Evolutionary conservation across 1,284 basidiomycete genomes (phyloP).

Genomic region (Austroboletus novae-zelandiae): DNA sequence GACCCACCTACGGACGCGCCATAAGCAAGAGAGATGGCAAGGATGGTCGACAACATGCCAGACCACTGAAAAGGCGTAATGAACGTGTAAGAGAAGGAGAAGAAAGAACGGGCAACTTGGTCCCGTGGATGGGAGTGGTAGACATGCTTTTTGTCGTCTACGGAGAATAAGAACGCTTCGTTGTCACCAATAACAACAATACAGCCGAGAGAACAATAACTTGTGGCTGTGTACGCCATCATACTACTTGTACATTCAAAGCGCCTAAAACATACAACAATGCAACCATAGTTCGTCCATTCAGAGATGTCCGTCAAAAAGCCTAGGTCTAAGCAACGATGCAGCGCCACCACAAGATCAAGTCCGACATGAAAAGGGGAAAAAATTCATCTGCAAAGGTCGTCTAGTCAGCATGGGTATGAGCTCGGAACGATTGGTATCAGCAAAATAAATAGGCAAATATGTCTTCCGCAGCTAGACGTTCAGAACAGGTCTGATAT

Average conservation of each 20-base stretch:
- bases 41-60: conserved; percentile 45
- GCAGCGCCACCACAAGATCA: not conserved
- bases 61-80: conserved; percentile 30
- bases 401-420: conserved; percentile 4
- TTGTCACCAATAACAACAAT: conserved; percentile 29
- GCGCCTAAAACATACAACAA: conserved; percentile 6
- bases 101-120: conserved; percentile 23
- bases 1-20: conserved; percentile 47
- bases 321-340: not conserved
- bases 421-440: conserved; percentile 2
- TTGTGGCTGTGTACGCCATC: conserved; percentile 16
- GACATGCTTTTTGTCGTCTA: conserved; percentile 30
- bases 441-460: conserved; percentile 28
- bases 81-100: conserved; percentile 24
- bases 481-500: conserved; percentile 45
- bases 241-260: not conserved
- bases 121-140: conserved; percentile 9
- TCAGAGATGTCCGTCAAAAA: not conserved
- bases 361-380: not conserved
- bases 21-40: conserved; percentile 44
- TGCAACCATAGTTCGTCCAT: conserved; percentile 16
- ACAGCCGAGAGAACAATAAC: conserved; percentile 28
- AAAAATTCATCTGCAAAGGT: conserved; percentile 3
- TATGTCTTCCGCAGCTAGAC: conserved; percentile 29
- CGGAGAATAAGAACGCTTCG: conserved; percentile 23